A percentile compares a stretch with the other conserved stretches of the same genome.
These are phyloP conservation scores for Trypanosoma avium DNA, from an alignment of 208 protist species.

Conservation along the genomic window DNA sequence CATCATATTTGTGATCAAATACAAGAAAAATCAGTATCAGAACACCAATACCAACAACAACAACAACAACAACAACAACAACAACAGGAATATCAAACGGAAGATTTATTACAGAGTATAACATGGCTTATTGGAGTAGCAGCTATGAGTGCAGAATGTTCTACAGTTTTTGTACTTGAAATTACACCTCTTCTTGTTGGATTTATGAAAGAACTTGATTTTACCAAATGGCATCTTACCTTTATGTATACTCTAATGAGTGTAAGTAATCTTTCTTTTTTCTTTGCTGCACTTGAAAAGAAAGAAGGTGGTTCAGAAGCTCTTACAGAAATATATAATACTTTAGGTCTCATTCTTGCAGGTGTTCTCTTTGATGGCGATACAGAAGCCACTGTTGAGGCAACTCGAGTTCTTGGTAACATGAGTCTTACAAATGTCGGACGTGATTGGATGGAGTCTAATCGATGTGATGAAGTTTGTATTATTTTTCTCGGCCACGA, in stretches of 20 bases:
- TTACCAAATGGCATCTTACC: conserved; percentile 34
- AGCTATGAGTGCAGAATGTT: conserved; percentile 50
- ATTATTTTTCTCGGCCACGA: conserved; percentile 79
- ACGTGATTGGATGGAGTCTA: conserved; percentile 79
- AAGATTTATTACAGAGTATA: conserved; percentile 49
- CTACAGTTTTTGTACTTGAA: conserved; percentile 37
- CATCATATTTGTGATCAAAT: no score
- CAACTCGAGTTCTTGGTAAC: conserved; percentile 74
- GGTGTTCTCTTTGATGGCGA: conserved; percentile 74
- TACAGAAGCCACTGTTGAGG: conserved; percentile 72
- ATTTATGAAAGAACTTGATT: conserved; percentile 48
- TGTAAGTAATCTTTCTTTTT: conserved; percentile 81
- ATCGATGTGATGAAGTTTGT: conserved; percentile 78
- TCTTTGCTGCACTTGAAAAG: conserved; percentile 56
- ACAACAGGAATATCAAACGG: no score
- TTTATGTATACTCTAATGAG: conserved; percentile 78
- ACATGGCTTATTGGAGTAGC: conserved; percentile 76
- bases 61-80: no score
- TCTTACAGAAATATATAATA: conserved; percentile 44
- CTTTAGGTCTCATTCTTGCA: conserved; percentile 55
- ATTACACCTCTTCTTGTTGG: conserved; percentile 42
- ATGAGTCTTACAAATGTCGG: conserved; percentile 79
- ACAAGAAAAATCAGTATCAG: no score
- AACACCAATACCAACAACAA: no score
- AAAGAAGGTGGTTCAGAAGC: conserved; percentile 15